Evolutionary conservation across 2,329 filamentous ascomycete species (phyloP).

Genomic region (Podosphaera fusca): DNA sequence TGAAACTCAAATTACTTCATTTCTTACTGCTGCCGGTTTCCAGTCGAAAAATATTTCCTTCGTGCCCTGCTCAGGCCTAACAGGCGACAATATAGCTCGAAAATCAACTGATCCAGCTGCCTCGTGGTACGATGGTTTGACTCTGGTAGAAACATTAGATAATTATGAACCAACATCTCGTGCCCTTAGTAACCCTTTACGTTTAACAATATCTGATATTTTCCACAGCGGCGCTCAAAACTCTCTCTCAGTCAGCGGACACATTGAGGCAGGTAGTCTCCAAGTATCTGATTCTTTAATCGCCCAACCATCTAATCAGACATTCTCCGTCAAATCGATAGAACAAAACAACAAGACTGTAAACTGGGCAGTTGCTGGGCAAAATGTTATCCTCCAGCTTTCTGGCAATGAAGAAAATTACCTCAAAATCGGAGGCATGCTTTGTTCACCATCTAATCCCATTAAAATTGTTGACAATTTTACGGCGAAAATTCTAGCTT

Average conservation of each 20-base stretch:
- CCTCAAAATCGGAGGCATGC: constrained; percentile 61
- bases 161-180: constrained; percentile 50
- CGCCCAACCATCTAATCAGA: constrained; percentile 61
- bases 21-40: constrained; percentile 66
- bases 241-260: constrained; percentile 64
- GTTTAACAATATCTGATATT: constrained; percentile 71
- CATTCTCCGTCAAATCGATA: constrained; percentile 58
- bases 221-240: constrained; percentile 61
- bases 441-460: constrained; percentile 47
- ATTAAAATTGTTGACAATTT: constrained; percentile 52
- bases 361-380: constrained; percentile 83
- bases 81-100: constrained; percentile 62
- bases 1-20: constrained; percentile 56
- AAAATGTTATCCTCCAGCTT: constrained; percentile 69
- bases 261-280: constrained; percentile 61
- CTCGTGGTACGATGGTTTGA: constrained; percentile 61
- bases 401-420: constrained; percentile 67
- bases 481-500: constrained; percentile 65
- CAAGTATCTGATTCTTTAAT: constrained; percentile 66
- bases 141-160: constrained; percentile 67
- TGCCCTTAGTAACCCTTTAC: constrained; percentile 54
- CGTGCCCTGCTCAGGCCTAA: constrained; percentile 71
- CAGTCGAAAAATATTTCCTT: constrained; percentile 61
- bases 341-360: constrained; percentile 48
- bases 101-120: constrained; percentile 30